Evolutionary conservation across 2,329 filamentous ascomycete species (phyloP), one percentile per base, ranked within the genome.

Genomic region (Sclerotinia sclerotiorum): DNA sequence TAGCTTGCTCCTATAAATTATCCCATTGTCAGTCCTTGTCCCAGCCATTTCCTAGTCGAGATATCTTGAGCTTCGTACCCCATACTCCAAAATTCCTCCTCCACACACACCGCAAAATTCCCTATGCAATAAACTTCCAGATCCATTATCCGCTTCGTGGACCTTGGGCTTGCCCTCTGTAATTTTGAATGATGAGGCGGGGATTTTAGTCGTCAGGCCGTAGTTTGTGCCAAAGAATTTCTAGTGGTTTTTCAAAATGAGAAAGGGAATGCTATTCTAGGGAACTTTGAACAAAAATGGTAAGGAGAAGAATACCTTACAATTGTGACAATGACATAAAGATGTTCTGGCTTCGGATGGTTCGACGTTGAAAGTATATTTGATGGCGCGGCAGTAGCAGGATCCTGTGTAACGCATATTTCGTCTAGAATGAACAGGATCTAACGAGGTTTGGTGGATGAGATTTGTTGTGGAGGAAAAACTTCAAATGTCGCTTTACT

Each of bases 71-170:
- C 80, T 64, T n/a, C n/a, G n/a, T 72, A 83, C 82, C 46, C 83
- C 84, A 71, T 84, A 85, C 73, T 86, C 84, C 32, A 84, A 74
- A 62, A 86, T 79, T 51, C 80, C 80, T 70, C 82, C 82, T 6
- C 84, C 84, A 69, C 84, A 86, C 2, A 77, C 81, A 5, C 78
- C 78, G 69, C 84, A 87, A 72, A 86, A 86, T 70, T 86, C 83
- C 1, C 84, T 79, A 71, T 83, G 80, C 46, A 85, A 76, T 42
- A 76, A 54, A 1, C 76, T 77, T 2, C 83, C 83, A n/a, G 79
- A 79, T 2, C 83, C 84, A 70, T 86, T 85, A 67, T 84, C 83
- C 0, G 79, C 79, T 39, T 79, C 80, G 72, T 85, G 83, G 32
- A 82, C 77, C 64, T 81, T 81, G 3, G 82, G 74, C 42, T 72